Base-by-base conservation (phyloP, 140 eudicot genomes). In the Oenanthe javanica region DNA sequence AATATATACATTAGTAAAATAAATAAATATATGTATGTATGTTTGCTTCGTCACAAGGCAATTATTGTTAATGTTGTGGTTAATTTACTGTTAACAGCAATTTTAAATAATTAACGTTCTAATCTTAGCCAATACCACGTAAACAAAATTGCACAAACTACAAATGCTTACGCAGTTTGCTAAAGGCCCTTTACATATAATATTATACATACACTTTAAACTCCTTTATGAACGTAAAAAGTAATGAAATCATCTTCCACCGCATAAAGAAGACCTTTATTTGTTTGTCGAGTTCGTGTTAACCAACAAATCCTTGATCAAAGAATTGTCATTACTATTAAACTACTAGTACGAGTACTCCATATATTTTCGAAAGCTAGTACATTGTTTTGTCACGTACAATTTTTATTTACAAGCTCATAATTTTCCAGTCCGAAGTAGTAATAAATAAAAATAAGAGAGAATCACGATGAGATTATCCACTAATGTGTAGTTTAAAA, bases 191-290 rank as follows among this genome's bases (percentile, higher is more conserved):
- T 49, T 36, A 57, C 27, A 19, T 16, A 54, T 50, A 6, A 79
- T 14, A 27, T 45, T 5, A 13, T 15, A 70, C 10, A 5, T 4
- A 13, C 31, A 69, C 74, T 27, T 69, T 69, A 69, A 69, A 69
- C 47, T 69, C 18, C 42, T 27, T 75, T 72, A 18, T 18, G 52
- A 73, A 42, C 78, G 19, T 16, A 54, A 67, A 67, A 67, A 59
- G 76, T 76, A 5, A 72, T 80, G 86, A 83, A 83, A 83, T 86
- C 89, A 83, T 55, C 82, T 40, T 80, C 89, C 89, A 86, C 85
- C 14, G 4, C 13, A n/a, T 7, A 7, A 77, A 72, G 27, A 54
- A 38, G 21, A 42, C 81, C 75, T 86, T 86, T 40, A 45, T 80
- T 27, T 23, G 50, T 80, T 86, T 83, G 85, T 86, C 86, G 81